Base-by-base conservation (phyloP, 2,329 filamentous ascomycete species). In the Colletotrichum sidae region DNA sequence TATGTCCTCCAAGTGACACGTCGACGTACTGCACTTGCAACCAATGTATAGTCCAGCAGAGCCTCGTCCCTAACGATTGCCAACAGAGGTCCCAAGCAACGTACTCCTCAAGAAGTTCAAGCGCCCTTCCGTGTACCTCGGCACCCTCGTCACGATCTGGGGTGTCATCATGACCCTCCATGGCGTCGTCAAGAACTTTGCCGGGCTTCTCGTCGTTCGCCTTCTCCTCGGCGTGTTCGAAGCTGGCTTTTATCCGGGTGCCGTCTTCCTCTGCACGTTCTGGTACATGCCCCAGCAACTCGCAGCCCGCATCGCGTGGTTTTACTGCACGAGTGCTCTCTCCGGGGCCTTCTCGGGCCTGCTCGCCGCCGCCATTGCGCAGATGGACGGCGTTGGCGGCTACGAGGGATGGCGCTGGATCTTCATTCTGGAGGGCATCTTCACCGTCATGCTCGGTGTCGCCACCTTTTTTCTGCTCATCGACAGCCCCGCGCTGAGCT, bases 261-360 rank as follows among this genome's bases (percentile, higher is more conserved):
- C 72, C 0, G 68, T 74, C 35, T 75, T 72, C 47, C 67, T 75
- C 9, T 71, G 68, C 59, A 72, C 69, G 1, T 71, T 69, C 8
- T 77, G 74, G 74, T 76, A 76, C 64, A 69, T 72, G 65, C 73
- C 71, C 1, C 69, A 69, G 10, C 72, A 75, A n/a, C 63, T 73
- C 0, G 69, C 71, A 0, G 67, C 63, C 6, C 69, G 74, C 2
- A 72, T 75, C 25, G 68, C 73, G 9, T 71, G 67, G 44, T 74
- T 75, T 38, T 75, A 74, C 45, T 74, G 72, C 6, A 72, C 72
- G 0, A 67, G 67, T 1, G 72, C 72, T 0, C 68, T 70, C 0
- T 71, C 87, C 1, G 87, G 87, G 47, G 87, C 87, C 1, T 89
- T 90, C 68, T 87, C 88, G 47, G 87, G 87, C n/a, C 78, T 90